Evolutionary conservation across 352 stramenopile species (phyloP).

Genomic region (Phytopythium montanum): DNA sequence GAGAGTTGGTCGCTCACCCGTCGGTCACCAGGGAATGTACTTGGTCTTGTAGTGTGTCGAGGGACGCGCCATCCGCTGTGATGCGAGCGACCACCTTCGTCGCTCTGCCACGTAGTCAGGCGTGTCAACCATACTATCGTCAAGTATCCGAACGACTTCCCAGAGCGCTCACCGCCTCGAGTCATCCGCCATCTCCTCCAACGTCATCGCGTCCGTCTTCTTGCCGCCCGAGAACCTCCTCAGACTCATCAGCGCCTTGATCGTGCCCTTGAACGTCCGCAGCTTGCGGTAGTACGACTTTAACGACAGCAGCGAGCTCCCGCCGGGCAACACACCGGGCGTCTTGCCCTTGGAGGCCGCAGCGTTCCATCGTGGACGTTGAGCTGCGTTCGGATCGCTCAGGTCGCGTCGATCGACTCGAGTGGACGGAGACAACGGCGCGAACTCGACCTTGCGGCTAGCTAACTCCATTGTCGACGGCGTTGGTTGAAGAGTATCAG

Average conservation of each 20-base stretch:
- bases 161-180: background rate
- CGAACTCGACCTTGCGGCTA: slow-evolving; percentile 3
- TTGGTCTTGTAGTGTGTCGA: slow-evolving; percentile 40
- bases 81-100: slow-evolving; percentile 34
- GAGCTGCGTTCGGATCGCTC: background rate
- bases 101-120: slow-evolving; percentile 1
- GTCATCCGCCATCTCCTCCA: background rate
- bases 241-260: slow-evolving; percentile 63
- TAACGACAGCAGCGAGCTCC: slow-evolving; percentile 53
- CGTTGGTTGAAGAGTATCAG: background rate
- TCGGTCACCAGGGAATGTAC: slow-evolving; percentile 60
- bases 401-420: background rate
- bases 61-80: slow-evolving; percentile 27
- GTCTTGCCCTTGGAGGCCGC: slow-evolving; percentile 7
- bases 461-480: background rate
- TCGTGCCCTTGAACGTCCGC: slow-evolving; percentile 61
- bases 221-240: slow-evolving; percentile 13
- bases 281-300: slow-evolving; percentile 69
- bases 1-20: slow-evolving; percentile 23
- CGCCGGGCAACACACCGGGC: background rate
- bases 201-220: background rate
- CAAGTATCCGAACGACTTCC: background rate
- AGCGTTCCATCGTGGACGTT: slow-evolving; percentile 23
- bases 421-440: background rate
- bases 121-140: background rate